Percentiles rank a stretch among this genome's conserved stretches.
These are phyloP conservation scores for Leccinum pallidistipes DNA, from an alignment of 1,284 basidiomycete genomes.

Conservation along the genomic window DNA sequence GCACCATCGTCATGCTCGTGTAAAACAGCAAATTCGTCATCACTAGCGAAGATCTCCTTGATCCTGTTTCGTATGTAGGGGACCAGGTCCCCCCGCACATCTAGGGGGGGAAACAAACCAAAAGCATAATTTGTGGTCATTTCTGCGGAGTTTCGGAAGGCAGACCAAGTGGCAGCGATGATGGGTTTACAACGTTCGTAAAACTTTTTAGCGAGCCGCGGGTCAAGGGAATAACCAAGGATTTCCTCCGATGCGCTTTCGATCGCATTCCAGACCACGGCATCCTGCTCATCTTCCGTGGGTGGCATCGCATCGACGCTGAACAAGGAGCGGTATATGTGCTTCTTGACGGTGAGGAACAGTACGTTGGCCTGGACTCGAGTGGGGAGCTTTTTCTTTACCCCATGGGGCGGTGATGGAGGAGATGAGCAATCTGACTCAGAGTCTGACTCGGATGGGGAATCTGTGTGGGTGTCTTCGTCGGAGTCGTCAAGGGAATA, in stretches of 20 bases:
- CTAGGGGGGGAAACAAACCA: not conserved
- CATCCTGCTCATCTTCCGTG: not conserved
- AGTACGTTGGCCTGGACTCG: not conserved
- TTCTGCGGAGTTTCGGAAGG: not conserved
- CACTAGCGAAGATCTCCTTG: not conserved
- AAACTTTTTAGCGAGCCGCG: not conserved
- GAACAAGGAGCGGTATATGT: not conserved
- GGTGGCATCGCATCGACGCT: not conserved
- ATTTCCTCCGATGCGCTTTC: not conserved
- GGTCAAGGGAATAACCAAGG: not conserved
- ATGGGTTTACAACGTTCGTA: not conserved
- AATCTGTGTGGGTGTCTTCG: not conserved
- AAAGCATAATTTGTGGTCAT: not conserved
- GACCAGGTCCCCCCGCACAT: too few relatives aligned
- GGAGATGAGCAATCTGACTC: not conserved
- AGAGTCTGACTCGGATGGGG: not conserved
- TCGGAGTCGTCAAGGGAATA: too few relatives aligned
- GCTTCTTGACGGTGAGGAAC: not conserved
- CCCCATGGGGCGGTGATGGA: not conserved
- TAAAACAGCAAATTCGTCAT: not conserved
- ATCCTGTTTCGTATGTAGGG: not conserved
- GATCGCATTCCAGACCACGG: not conserved
- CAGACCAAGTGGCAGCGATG: not conserved
- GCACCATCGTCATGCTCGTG: not conserved
- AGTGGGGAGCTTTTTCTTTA: not conserved